Base-by-base conservation (phyloP, 2,329 filamentous ascomycete genomes). In the Alternaria tenuissima region DNA sequence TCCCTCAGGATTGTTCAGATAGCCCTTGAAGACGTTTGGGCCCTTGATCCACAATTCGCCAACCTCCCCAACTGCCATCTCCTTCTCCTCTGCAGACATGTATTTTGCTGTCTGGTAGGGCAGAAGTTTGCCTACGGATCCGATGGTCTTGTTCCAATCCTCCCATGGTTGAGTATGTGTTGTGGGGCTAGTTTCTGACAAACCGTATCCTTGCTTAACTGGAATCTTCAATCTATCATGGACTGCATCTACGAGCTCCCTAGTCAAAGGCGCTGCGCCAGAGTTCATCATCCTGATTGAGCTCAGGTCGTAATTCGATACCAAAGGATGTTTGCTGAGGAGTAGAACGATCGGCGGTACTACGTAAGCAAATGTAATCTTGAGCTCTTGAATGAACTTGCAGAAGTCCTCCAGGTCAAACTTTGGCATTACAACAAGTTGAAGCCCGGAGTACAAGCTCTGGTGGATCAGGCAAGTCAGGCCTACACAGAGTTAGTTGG, bases 141-240 rank as follows among this genome's bases (percentile, higher is more conserved):
- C 94, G 68, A 94, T 89, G 47, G 86, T 88, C 51, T 85, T 88
- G 63, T 88, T 82, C 92, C 93, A 97, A 67, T 92, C 89, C 36
- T 88, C 86, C 83, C 91, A 89, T 7, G 85, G 81, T 78, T 93
- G 92, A 9, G 87, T 87, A 68, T 93, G 89, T 0, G 92, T 91
- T 1, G 88, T 90, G 0, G 94, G 93, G 26, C 89, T 89, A 14
- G 93, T 96, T 81, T 98, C 94, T 5, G 89, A 93, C 5, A 98
- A 84, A 0, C 94, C 94, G 74, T 97, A 98, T 18, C 92, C 94
- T 80, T 98, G 94, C 83, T 97, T 97, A 62, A 97, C 88, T 2
- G 90, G 89, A 20, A 96, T 84, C 52, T 88, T 88, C 59, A 95
- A 87, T 7, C 93, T 87, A 20, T 86, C 79, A 82, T 92, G 91